Conservation (phyloP, 2,329 filamentous ascomycete species). For the Ophiostoma ips region DNA sequence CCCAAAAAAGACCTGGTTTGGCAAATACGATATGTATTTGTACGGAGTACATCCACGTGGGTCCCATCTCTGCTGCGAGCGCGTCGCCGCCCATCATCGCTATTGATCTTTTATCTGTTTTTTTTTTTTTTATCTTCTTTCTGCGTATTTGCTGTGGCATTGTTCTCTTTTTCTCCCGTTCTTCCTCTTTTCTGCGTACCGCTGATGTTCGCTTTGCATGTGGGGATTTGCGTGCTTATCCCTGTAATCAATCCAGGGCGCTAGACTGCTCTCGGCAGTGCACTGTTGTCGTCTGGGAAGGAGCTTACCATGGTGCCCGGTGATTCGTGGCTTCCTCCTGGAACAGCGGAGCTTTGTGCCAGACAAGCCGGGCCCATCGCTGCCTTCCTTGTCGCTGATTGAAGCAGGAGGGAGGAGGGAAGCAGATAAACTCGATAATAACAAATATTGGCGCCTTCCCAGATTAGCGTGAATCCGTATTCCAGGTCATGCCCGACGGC, state of each 20-base stretch:
- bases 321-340: background rate
- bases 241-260: background rate
- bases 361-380: background rate
- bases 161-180: background rate
- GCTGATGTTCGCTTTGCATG: background rate
- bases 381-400: background rate
- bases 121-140: too few species aligned
- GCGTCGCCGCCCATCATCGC: too few species aligned
- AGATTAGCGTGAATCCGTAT: too few species aligned
- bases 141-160: too few species aligned
- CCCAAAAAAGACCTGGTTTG: too few species aligned
- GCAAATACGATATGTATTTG: too few species aligned
- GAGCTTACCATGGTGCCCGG: background rate
- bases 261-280: background rate
- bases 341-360: too few species aligned
- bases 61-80: too few species aligned
- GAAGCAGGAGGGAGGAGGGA: background rate
- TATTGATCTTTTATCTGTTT: too few species aligned
- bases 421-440: too few species aligned
- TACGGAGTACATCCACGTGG: too few species aligned
- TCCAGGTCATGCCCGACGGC: too few species aligned
- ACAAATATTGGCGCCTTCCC: background rate
- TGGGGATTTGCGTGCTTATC: background rate
- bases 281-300: conserved; percentile 1
- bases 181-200: background rate